Evolutionary conservation across 352 stramenopile genomes (phyloP), one percentile per base, ranked within the genome.

Genomic region (Globisporangium acanthophoron): DNA sequence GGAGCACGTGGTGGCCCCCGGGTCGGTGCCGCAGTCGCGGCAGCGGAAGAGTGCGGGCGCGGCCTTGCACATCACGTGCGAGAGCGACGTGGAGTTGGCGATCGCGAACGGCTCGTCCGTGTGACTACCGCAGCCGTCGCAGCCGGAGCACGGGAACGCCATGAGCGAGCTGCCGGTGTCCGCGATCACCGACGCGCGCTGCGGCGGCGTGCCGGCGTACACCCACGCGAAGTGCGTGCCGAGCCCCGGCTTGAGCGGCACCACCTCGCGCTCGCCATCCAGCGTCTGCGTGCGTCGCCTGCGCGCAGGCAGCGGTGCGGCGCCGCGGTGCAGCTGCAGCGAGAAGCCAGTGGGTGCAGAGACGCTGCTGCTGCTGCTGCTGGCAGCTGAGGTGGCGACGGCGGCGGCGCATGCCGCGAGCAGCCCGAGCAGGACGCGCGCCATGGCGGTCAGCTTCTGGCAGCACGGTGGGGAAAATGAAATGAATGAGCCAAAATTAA

Each of bases 111-210:
- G 62, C 31, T 70, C 70, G 45, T 94, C 85, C 11, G 85, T 94
- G 64, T 94, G 85, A 3, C 63, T 41, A 21, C 85, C 85, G 51
- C 85, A 94, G 40, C 59, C 80, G 44, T 73, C 47, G 56, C 85
- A 84, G 62, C 70, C 67, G 40, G 60, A 86, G 56, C 85, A 94
- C 1, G 85, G 85, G 29, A 94, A 60, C 43, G 85, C 85, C 13
- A 83, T 94, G 44, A 90, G 64, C 61, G 90, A 80, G 47, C 85
- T 94, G 3, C 85, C 85, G 7, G 85, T 94, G 45, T 94, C 85
- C 7, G 92, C 70, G 33, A 94, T 94, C 54, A 94, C 76, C 2
- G 85, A 94, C n/a, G 80, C 85, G 39, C 80, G 78, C 66, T 94
- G 85, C 8, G 81, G 69, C 5, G 85, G 85, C 8, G 92, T 74